Evolutionary conservation across 345 rosid genomes (phyloP).

Genomic region (Salix viminalis): DNA sequence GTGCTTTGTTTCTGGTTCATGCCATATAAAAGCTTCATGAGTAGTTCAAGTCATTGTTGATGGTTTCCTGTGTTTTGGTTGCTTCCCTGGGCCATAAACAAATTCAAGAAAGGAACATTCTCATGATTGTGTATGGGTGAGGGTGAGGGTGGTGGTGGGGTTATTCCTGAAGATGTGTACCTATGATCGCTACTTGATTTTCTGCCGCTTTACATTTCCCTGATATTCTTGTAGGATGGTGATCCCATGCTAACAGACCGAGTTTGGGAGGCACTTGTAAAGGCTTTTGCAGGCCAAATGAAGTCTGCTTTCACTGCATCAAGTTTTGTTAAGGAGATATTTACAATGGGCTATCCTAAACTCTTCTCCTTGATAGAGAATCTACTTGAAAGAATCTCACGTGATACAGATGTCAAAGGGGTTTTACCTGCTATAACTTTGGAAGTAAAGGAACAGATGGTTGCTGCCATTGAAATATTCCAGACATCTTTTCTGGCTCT

Average conservation of each 20-base stretch:
- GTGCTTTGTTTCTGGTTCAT: neutral
- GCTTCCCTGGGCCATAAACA: neutral
- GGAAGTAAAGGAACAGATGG: slow-evolving; percentile 78
- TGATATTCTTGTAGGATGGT: slow-evolving; percentile 45
- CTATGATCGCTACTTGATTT: neutral
- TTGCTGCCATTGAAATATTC: slow-evolving; percentile 71
- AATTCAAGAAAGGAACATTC: neutral
- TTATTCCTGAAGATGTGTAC: neutral
- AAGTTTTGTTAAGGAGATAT: slow-evolving; percentile 93
- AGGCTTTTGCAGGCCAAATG: slow-evolving; percentile 87
- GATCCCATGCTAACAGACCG: slow-evolving; percentile 79
- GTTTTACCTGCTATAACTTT: slow-evolving; percentile 72
- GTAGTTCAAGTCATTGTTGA: neutral
- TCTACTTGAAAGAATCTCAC: slow-evolving; percentile 80
- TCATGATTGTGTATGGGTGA: neutral
- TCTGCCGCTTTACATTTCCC: neutral
- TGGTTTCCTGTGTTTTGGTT: neutral
- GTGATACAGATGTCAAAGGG: slow-evolving; percentile 82
- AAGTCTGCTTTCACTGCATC: slow-evolving; percentile 95
- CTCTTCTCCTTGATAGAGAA: slow-evolving; percentile 78
- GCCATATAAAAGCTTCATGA: neutral
- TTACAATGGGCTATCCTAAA: slow-evolving; percentile 89
- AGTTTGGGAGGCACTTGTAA: slow-evolving; percentile 95
- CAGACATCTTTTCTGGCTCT: slow-evolving; percentile 82
- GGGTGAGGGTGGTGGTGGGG: neutral